Evolutionary conservation across 2,329 filamentous ascomycete species (phyloP).

Genomic region (Hypoxylon sp.): DNA sequence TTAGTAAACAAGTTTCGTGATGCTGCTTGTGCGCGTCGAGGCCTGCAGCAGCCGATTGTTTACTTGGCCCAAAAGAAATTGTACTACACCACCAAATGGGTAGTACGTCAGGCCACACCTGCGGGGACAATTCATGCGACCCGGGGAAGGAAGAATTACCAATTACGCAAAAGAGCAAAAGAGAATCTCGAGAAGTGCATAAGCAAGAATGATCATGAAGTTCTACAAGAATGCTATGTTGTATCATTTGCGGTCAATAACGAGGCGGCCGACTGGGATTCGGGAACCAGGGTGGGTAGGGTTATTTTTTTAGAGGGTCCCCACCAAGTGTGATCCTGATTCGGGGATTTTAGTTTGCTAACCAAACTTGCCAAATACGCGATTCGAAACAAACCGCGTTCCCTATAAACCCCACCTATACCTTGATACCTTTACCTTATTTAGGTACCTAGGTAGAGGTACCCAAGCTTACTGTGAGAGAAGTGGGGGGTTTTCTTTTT

Average conservation of each 20-base stretch:
- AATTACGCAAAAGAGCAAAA: conserved; percentile 29
- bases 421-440: neutral
- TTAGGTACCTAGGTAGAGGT: neutral
- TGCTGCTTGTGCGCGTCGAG: conserved; percentile 44
- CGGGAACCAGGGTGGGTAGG: conserved; percentile 35
- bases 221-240: conserved; percentile 26
- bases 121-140: conserved; percentile 24
- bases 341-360: conserved; percentile 37
- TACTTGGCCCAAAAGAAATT: conserved; percentile 35
- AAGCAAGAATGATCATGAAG: conserved; percentile 26
- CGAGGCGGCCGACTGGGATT: conserved; percentile 38
- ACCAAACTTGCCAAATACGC: conserved; percentile 31
- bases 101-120: conserved; percentile 22
- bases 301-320: conserved; percentile 37
- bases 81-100: conserved; percentile 14
- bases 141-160: conserved; percentile 21
- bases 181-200: conserved; percentile 22
- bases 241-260: conserved; percentile 42
- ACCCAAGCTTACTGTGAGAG: neutral
- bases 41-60: conserved; percentile 47
- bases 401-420: conserved; percentile 27
- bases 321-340: conserved; percentile 18
- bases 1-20: conserved; percentile 43
- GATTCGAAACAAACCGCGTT: conserved; percentile 38
- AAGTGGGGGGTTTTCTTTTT: neutral